These are phyloP conservation scores for Venturia effusa DNA, from an alignment of 2,329 filamentous ascomycete species.

Conservation along the genomic window DNA sequence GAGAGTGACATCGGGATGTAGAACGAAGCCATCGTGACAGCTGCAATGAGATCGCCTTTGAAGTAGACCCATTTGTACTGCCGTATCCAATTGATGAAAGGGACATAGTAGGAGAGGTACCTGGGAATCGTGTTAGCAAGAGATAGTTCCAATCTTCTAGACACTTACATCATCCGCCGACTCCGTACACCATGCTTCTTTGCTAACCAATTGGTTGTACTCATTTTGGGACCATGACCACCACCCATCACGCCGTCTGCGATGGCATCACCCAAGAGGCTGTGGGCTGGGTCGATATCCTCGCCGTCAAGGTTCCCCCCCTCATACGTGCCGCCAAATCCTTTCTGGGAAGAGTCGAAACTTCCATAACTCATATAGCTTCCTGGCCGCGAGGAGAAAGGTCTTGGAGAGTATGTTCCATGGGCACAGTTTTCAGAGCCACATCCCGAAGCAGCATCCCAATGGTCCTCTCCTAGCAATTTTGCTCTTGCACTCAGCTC, in stretches of 20 bases:
- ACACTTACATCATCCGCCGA: conserved; percentile 57
- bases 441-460: conserved; percentile 22
- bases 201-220: conserved; percentile 60
- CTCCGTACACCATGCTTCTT: conserved; percentile 64
- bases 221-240: conserved; percentile 53
- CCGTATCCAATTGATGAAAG: conserved; percentile 78
- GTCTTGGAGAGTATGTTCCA: conserved; percentile 55
- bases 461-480: conserved; percentile 27
- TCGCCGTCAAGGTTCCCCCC: conserved; percentile 21
- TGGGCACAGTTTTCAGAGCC: conserved; percentile 47
- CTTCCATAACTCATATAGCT: conserved; percentile 43
- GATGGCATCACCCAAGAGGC: conserved; percentile 31
- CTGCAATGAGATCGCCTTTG: conserved; percentile 75
- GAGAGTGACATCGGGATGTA: conserved; percentile 97
- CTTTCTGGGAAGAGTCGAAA: conserved; percentile 30
- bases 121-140: conserved; percentile 29
- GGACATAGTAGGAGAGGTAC: conserved; percentile 89
- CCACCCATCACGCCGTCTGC: conserved; percentile 32
- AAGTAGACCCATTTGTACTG: conserved; percentile 79
- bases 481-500: conserved; percentile 26
- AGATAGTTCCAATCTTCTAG: neutral
- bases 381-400: conserved; percentile 40
- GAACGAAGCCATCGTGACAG: conserved; percentile 94
- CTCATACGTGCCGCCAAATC: conserved; percentile 27
- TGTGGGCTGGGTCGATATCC: conserved; percentile 24